phyloP scores from a whole-genome alignment of 2,329 filamentous ascomycete species.

The Moelleriella libera region DNA sequence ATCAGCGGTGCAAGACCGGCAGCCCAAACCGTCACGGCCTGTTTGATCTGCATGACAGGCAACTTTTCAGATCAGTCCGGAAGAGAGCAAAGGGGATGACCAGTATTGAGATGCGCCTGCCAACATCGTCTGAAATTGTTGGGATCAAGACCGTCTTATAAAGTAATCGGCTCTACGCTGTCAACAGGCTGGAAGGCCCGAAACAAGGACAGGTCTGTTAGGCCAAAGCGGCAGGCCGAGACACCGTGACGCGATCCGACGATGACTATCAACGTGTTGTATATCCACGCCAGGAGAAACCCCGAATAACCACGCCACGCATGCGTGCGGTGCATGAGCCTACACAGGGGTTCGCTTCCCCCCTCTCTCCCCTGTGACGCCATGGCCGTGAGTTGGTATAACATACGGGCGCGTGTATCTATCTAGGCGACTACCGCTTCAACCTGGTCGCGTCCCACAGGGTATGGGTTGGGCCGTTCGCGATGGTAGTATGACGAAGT shows the following conservation, averaged over 20 bases:
- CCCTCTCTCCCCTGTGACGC: background rate
- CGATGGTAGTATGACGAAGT: too few species aligned
- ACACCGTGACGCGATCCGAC: background rate
- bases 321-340: background rate
- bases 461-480: too few species aligned
- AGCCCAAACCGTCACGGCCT: constrained; percentile 11
- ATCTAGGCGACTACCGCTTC: background rate
- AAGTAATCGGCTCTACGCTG: background rate
- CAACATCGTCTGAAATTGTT: background rate
- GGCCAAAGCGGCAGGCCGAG: background rate
- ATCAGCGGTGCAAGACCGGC: constrained; percentile 10
- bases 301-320: background rate
- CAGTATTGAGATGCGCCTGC: background rate
- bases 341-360: background rate
- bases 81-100: background rate
- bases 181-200: too few species aligned
- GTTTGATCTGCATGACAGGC: constrained; percentile 7
- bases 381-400: background rate
- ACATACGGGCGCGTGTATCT: background rate
- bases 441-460: background rate
- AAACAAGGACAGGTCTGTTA: background rate
- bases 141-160: background rate
- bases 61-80: background rate
- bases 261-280: background rate
- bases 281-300: background rate